Base-by-base conservation (phyloP, 352 stramenopile genomes). In the Phytophthora meadii region DNA sequence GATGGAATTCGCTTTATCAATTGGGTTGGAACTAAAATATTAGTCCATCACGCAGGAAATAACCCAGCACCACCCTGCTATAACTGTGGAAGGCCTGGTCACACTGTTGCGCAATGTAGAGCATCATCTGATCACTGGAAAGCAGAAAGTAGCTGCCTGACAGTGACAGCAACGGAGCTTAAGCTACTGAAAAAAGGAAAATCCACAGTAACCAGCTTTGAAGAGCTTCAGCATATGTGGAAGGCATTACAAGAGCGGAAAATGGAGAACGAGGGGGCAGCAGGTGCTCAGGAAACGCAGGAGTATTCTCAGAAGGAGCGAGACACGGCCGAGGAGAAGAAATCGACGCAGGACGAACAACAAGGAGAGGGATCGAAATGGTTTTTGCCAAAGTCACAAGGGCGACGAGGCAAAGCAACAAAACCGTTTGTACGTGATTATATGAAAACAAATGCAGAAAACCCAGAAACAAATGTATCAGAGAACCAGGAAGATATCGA, bases 151-250 rank as follows among this genome's bases (percentile, higher is more conserved):
- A 37, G 24, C 15, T 58, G 39, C 15, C 27, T 48, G 2, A 50
- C 22, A 1, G 51, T 39, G 4, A 58, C 36, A 6, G 24, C 37
- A 0, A 19, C 12, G 10, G 24, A 56, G 5, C 0, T 56, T 2
- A 39, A 30, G 19, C 5, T 2, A 28, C 24, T 49, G 12, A 4
- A 3, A 5, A 57, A 57, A 14, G 9, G n/a, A 27, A 28, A 32
- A 19, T 39, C 39, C 1, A 59, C 52, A 3, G 12, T 41, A 10
- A 59, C 52, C 0, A 59, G 39, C 39, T 50, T 59, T 27, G 22
- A 50, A 17, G 39, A 59, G 28, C 40, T 59, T 19, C 25, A 59
- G 25, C 0, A 30, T 3, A 49, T 58, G 51, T 58, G 51, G 52
- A 9, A 48, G 9, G 9, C 5, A n/a, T 8, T 48, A 22, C 49